Conservation (phyloP, 768 basidiomycete genomes). For the Tricholomella constricta region DNA sequence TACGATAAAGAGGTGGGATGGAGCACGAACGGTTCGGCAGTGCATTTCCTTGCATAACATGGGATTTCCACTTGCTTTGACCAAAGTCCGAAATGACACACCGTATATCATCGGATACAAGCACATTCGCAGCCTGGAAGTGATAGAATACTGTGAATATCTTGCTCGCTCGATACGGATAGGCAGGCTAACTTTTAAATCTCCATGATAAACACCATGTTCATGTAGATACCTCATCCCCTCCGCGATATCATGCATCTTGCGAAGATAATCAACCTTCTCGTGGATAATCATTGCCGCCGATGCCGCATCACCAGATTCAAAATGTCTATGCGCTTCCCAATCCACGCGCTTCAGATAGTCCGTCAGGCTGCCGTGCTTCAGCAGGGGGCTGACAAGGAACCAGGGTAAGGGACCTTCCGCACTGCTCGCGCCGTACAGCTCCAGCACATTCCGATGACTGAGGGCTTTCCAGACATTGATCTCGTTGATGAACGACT, state of each 20-base stretch:
- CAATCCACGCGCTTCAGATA: slow-evolving; percentile 46
- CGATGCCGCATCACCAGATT: not conserved
- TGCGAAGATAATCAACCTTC: slow-evolving; percentile 47
- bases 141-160: too few relatives aligned
- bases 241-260: slow-evolving; percentile 70
- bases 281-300: slow-evolving; percentile 27
- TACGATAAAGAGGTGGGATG: too few relatives aligned
- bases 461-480: slow-evolving; percentile 71
- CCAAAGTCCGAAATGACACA: too few relatives aligned
- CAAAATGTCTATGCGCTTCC: slow-evolving; percentile 3
- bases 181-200: slow-evolving; percentile 77
- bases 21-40: too few relatives aligned
- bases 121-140: too few relatives aligned
- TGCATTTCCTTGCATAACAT: too few relatives aligned
- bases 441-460: slow-evolving; percentile 70
- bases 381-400: slow-evolving; percentile 75
- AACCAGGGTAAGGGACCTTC: slow-evolving; percentile 73
- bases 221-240: slow-evolving; percentile 82
- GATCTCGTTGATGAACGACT: slow-evolving; percentile 65
- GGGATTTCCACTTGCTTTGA: too few relatives aligned
- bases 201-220: slow-evolving; percentile 70
- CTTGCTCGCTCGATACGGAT: too few relatives aligned
- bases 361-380: slow-evolving; percentile 60
- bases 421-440: slow-evolving; percentile 77
- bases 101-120: too few relatives aligned